These are phyloP conservation scores for Metarhizium anisopliae DNA, from an alignment of 2,329 filamentous ascomycete genomes.

Conservation along the genomic window DNA sequence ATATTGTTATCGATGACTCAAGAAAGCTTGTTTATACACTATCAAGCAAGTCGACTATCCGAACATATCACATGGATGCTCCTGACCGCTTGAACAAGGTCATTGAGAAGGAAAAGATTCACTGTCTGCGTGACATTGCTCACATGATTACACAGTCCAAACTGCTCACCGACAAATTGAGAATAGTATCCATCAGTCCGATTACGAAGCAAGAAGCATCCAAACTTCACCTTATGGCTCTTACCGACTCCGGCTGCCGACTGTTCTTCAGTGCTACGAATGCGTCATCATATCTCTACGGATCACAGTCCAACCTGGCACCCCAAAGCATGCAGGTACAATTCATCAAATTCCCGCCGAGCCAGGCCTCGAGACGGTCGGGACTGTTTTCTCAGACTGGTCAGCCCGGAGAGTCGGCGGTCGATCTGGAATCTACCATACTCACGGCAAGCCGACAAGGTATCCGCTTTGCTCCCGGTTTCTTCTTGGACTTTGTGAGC, in stretches of 20 bases:
- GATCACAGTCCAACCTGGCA: slow-evolving; percentile 50
- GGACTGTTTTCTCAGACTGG: slow-evolving; percentile 14
- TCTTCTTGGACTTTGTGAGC: slow-evolving; percentile 77
- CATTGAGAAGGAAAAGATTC: slow-evolving; percentile 55
- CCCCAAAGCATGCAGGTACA: slow-evolving; percentile 97
- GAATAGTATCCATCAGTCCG: slow-evolving; percentile 76
- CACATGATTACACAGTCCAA: slow-evolving; percentile 74
- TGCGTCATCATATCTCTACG: slow-evolving; percentile 57
- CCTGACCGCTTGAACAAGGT: slow-evolving; percentile 52
- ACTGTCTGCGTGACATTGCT: slow-evolving; percentile 63
- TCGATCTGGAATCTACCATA: slow-evolving; percentile 40
- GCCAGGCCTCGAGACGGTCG: slow-evolving; percentile 19
- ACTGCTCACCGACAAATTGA: slow-evolving; percentile 59
- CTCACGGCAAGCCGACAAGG: slow-evolving; percentile 43
- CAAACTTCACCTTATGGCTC: slow-evolving; percentile 80
- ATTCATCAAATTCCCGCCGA: slow-evolving; percentile 88
- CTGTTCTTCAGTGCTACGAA: slow-evolving; percentile 88
- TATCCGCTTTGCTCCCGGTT: slow-evolving; percentile 70
- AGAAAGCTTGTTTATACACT: slow-evolving; percentile 85
- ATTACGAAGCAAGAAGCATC: slow-evolving; percentile 72
- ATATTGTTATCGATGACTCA: slow-evolving; percentile 83
- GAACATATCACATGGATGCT: slow-evolving; percentile 78
- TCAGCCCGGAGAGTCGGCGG: slow-evolving; percentile 25
- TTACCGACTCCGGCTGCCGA: slow-evolving; percentile 82
- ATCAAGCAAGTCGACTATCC: slow-evolving; percentile 78